Evolutionary conservation across 306 rosid species (phyloP), one percentile per base, ranked within the genome.

Genomic region (Vigna radiata): DNA sequence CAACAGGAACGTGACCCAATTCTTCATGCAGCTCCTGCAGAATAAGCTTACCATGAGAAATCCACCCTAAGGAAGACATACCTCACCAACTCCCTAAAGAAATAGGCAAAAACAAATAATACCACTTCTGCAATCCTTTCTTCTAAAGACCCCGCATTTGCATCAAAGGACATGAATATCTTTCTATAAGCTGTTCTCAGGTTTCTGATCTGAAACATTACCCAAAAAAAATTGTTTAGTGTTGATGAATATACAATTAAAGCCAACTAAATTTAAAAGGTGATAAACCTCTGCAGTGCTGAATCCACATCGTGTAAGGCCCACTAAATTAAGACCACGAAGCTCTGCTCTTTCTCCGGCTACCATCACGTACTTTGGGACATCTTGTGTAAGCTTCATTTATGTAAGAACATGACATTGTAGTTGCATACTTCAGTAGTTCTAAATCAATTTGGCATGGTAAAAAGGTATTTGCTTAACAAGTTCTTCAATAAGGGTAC

Each of bases 281-380:
- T 74, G 19, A 50, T 36, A 44, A 71, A 90, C 98, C 97, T 95
- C 97, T 56, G 75, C 61, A 36, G 12, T 54, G 43, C 90, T 87
- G 85, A 92, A 89, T 72, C 96, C 93, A 78, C 64, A 74, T 16
- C 97, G 97, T 23, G 88, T 83, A 61, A 95, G 97, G 78, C 97
- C 99, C 75, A 88, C 97, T 60, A 88, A 67, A 77, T 95, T 92
- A 48, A 95, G 90, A 81, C 97, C 96, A 25, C 91, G 97, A 75
- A 95, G 92, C 78, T 86, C 91, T 1, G 97, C 90, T 84, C 97
- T 89, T 59, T 89, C 96, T 77, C 99, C 94, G 1, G 91, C 78
- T 17, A 90, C 99, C 97, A 92, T 85, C 97, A 85, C 83, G 82
- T 89, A 90, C 84, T 85, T 90, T 11, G 99, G 97, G 70, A 90